Evolutionary conservation across 495 filamentous ascomycete species (phyloP), one percentile per base, ranked within the genome.

Genomic region (Penicillium turbatum): DNA sequence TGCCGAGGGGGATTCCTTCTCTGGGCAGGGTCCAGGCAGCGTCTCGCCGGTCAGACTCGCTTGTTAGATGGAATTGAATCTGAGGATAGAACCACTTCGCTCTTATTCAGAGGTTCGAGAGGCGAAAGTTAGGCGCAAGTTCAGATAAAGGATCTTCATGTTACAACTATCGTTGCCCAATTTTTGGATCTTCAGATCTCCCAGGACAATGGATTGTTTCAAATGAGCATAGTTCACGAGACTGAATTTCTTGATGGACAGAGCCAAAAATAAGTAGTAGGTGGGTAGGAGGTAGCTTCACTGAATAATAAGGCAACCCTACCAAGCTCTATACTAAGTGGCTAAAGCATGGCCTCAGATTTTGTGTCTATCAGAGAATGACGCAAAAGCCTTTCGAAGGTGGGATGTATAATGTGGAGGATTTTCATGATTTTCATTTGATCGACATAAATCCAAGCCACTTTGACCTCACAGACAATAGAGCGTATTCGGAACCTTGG

Each of bases 401-500:
- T 46, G 43, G 39, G 19, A 41, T 7, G 34, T 8, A n/a, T 24
- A 39, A 38, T 38, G 47, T 49, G 47, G 47, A 49, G 47, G 45
- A 48, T 48, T 37, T 27, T 27, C 45, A 13, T 42, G 39, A 27
- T 42, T 7, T 15, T 11, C 21, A n/a, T 31, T 11, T 51, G 48
- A 51, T 43, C 49, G 16, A 32, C 49, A 11, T 12, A 2, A 16
- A 35, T 12, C n/a, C 30, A 32, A 40, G 21, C 21, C 21, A 24
- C 21, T 4, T 24, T 24, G 21, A 24, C 21, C 21, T 24, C 21
- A 24, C 21, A 35, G 38, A 43, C 15, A 38, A 51, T 51, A 51
- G 37, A 41, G 38, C 38, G 30, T 24, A 27, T 35, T 36, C 39
- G 39, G 31, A 60, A 43, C 56, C 56, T 51, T 65, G 62, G 59